These are phyloP conservation scores for Salvia splendens DNA, from an alignment of 257 asterid genomes.

Conservation along the genomic window DNA sequence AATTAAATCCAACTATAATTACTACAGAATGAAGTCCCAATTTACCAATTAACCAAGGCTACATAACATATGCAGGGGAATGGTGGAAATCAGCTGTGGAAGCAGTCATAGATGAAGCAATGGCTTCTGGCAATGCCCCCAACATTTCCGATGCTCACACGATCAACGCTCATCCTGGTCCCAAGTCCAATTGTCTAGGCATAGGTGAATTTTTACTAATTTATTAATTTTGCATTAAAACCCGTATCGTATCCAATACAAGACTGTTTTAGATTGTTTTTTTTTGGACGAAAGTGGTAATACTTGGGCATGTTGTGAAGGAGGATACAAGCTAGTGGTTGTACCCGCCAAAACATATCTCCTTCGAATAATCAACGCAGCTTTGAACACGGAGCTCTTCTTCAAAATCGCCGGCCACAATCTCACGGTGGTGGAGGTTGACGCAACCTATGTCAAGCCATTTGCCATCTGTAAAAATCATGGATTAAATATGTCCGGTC, in stretches of 20 bases:
- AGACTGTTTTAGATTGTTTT: no score
- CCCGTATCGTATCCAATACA: no score
- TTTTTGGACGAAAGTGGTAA: no score
- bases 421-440: constrained; percentile 39
- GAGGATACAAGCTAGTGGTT: constrained; percentile 26
- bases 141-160: constrained; percentile 67
- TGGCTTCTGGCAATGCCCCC: constrained; percentile 47
- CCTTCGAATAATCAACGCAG: constrained; percentile 36
- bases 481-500: no score
- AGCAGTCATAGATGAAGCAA: constrained; percentile 52
- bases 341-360: constrained; percentile 32
- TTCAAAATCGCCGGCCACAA: constrained; percentile 37
- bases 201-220: constrained; percentile 7
- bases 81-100: constrained; percentile 77
- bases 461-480: no score
- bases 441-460: constrained; percentile 47
- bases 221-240: no score
- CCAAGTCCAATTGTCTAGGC: constrained; percentile 40
- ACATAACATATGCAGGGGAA: constrained; percentile 39
- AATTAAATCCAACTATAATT: no score
- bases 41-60: no score
- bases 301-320: constrained; percentile 1
- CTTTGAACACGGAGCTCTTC: constrained; percentile 38
- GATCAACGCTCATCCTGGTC: constrained; percentile 55
- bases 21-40: no score